Evolutionary conservation across 2,329 filamentous ascomycete species (phyloP), one percentile per base, ranked within the genome.

Genomic region (Calonectria pauciramosa): DNA sequence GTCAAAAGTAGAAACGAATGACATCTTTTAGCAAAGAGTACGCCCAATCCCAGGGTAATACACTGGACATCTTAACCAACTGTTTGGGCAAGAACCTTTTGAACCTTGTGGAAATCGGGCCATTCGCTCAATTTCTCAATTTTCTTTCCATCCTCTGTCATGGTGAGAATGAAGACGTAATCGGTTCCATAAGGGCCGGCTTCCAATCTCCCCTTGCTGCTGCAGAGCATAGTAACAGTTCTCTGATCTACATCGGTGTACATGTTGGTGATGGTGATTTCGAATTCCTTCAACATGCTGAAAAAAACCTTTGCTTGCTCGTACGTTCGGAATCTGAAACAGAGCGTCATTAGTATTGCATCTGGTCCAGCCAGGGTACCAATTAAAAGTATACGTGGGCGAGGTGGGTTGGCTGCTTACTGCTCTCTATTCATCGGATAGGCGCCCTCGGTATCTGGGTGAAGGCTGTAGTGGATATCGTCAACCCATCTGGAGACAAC

Each of bases 151-250:
- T 71, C 68, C 18, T 71, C 68, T 2, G 68, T 56, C 32, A 60
- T 71, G 38, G 68, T 71, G 30, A 71, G 56, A 23, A 71, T 47
- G 26, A 71, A 71, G 47, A 71, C 44, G 14, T 41, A 64, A 41
- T 71, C 68, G 8, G 59, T 65, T 9, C 68, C 51, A n/a, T 71
- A 71, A 23, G 68, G 47, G 10, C 59, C 68, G 26, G 38, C 23
- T 47, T 71, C 68, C 34, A 64, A 34, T 32, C 36, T 7, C 56
- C 68, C 68, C 7, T 54, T 28, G 47, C 68, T 71, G 26, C 32
- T 71, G 26, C 68, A 71, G 47, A 71, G 44, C 68, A 71, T 71
- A 11, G 68, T 65, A 5, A 71, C 68, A 4, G 68, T 71, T 18
- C 68, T 44, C n/a, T 56, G 34, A n/a, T 65, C 68, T 4, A 51